Percentiles rank a stretch among this genome's conserved stretches.
Conservation (phyloP, 805 yeast genomes). For the Saturnispora hagleri region DNA sequence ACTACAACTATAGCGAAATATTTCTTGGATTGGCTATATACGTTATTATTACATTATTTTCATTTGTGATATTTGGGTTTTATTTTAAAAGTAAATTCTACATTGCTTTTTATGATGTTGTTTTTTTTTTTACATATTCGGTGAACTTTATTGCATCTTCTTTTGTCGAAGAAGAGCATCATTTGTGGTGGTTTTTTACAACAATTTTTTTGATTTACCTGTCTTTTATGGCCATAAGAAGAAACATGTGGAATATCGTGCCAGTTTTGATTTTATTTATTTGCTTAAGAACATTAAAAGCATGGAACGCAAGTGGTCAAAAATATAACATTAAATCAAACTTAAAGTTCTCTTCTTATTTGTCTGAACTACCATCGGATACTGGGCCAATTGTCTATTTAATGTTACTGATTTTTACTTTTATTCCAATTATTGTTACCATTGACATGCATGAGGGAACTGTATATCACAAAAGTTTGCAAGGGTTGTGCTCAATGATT, state of each 20-base stretch:
- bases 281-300: slow-evolving; percentile 51
- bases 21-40: slow-evolving; percentile 31
- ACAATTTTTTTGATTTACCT: slow-evolving; percentile 26
- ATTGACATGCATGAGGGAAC: background rate
- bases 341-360: slow-evolving; percentile 37
- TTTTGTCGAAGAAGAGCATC: slow-evolving; percentile 91
- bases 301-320: slow-evolving; percentile 90
- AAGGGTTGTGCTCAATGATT: slow-evolving; percentile 30
- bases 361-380: slow-evolving; percentile 24
- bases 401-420: slow-evolving; percentile 14
- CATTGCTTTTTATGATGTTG: slow-evolving; percentile 20
- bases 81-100: slow-evolving; percentile 11
- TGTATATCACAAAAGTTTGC: background rate
- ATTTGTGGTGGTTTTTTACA: slow-evolving; percentile 83
- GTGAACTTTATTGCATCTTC: slow-evolving; percentile 74
- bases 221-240: slow-evolving; percentile 12
- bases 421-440: slow-evolving; percentile 11
- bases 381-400: slow-evolving; percentile 19
- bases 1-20: slow-evolving; percentile 54
- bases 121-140: slow-evolving; percentile 32
- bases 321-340: slow-evolving; percentile 48
- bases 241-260: slow-evolving; percentile 5
- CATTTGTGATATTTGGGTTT: slow-evolving; percentile 19
- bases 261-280: slow-evolving; percentile 19
- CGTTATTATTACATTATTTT: slow-evolving; percentile 23